Base-by-base conservation (phyloP, 352 stramenopile genomes). In the Phytophthora foliorum region DNA sequence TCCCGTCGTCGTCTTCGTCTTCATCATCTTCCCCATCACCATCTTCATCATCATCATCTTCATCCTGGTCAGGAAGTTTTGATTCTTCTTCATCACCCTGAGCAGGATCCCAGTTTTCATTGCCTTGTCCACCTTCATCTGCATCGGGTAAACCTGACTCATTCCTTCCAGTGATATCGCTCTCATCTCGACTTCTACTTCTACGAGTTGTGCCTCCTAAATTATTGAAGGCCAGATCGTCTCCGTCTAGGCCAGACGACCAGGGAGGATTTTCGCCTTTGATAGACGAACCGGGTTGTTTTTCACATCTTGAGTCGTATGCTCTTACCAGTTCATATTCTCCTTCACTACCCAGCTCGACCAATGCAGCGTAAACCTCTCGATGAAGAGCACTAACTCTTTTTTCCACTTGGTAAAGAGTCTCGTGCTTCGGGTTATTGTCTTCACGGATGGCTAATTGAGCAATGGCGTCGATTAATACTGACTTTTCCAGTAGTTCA, bases 321-420 rank as follows among this genome's bases (percentile, higher is more conserved):
- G 22, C 11, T 50, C 27, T 63, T 45, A 22, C 50, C 19, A 88
- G 29, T 29, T 86, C 75, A 6, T 39, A 21, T 10, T 76, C 50
- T 4, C 52, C 73, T 45, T 77, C 76, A 7, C 84, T 68, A 11
- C 62, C 64, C 31, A 83, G 53, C 11, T 77, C 72, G 9, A 85
- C 38, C 24, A 86, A 46, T 17, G 83, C 65, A 21, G 67, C 38
- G 34, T 88, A 86, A 0, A 91, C 21, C 38, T 88, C 78, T 22
- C 86, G 71, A 6, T 80, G 80, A 16, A 92, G 45, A 31, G 71
- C 22, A 54, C 49, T 68, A n/a, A 82, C 55, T 41, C 80, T 74
- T 8, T 67, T 73, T 31, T 93, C 84, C 9, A 81, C 61, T 9
- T 65, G 55, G 5, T 46, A 58, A 13, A 85, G 64, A 2, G 79